Base-by-base conservation (phyloP, 2,329 filamentous ascomycete genomes). In the Exserohilum turcica region DNA sequence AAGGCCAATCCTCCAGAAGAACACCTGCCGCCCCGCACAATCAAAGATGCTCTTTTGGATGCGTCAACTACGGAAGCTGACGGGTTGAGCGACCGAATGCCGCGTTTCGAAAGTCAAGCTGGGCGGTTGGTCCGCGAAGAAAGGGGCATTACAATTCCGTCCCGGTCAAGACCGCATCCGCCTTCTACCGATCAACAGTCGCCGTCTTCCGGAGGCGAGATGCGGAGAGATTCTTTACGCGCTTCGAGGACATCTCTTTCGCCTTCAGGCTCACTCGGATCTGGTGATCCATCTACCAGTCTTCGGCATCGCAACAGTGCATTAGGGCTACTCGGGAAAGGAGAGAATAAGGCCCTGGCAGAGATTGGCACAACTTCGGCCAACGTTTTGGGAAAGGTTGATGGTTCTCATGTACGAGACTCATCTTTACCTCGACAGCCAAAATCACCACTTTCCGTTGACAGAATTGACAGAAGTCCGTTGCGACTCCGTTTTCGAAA, bases 41-140 rank as follows among this genome's bases (percentile, higher is more conserved):
- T 97, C 61, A 86, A 90, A 3, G 93, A 97, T 74, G 94, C 94
- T 5, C 79, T 97, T 13, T 80, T 96, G 27, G 94, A 97, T 74
- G 94, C 94, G 6, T 95, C 92, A 1, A 92, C 91, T 77, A 92
- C 89, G 0, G 91, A 94, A 57, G 89, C 93, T 66, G 86, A 89
- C 59, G 79, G 86, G 0, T 74, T 84, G 6, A 77, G 84, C 36
- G 56, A 62, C n/a, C 76, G 76, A 43, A 70, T 75, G 39, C 64
- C 74, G 12, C 73, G 74, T 46, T 70, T 72, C 21, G 74, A 74
- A 58, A 77, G 66, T 54, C 76, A 78, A 46, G 67, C 71, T 28
- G 75, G 74, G 19, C 75, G 72, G 12, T 38, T 71, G 13, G 54
- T 59, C 13, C 65, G 63, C 5, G 66, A 68, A 48, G 71, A 70